Evolutionary conservation across 495 filamentous ascomycete genomes (phyloP).

Genomic region (Glarea lozoyensis): DNA sequence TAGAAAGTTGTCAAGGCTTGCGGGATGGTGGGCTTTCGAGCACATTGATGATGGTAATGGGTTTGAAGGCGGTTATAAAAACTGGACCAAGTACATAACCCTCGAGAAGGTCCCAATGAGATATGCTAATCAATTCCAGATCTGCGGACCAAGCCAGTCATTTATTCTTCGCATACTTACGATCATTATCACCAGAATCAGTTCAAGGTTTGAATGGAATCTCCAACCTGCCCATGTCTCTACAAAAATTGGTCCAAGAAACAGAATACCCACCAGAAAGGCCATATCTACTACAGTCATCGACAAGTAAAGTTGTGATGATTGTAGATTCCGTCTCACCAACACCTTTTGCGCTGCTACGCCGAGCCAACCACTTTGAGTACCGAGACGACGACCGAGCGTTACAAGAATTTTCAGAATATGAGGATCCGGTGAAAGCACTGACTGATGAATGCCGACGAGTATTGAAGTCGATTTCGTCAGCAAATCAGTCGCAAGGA

Average conservation of each 20-base stretch:
- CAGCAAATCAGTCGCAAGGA: slow-evolving; percentile 72
- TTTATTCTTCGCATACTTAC: slow-evolving; percentile 93
- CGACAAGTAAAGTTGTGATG: slow-evolving; percentile 87
- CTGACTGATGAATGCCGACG: slow-evolving; percentile 89
- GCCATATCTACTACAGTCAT: slow-evolving; percentile 66
- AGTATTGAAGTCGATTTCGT: slow-evolving; percentile 81
- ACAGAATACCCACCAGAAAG: slow-evolving; percentile 90
- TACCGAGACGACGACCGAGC: slow-evolving; percentile 83
- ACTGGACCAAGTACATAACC: slow-evolving; percentile 43
- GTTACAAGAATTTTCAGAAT: slow-evolving; percentile 73
- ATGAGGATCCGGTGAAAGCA: slow-evolving; percentile 80
- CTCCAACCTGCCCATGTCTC: slow-evolving; percentile 74
- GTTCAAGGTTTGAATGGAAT: slow-evolving; percentile 62
- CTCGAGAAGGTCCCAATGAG: not conserved
- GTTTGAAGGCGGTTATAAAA: slow-evolving; percentile 92
- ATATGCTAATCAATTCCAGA: slow-evolving; percentile 37
- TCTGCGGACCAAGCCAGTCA: slow-evolving; percentile 94
- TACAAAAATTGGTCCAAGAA: slow-evolving; percentile 81
- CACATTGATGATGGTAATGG: slow-evolving; percentile 75
- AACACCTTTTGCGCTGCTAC: slow-evolving; percentile 84
- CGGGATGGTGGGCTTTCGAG: slow-evolving; percentile 99
- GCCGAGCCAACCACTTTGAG: slow-evolving; percentile 88
- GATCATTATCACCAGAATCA: slow-evolving; percentile 76
- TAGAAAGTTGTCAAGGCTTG: slow-evolving; percentile 87
- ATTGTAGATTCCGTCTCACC: slow-evolving; percentile 94